A percentile compares a stretch with the other conserved stretches of the same genome.
phyloP scores from a whole-genome alignment of 2,329 filamentous ascomycete species.

The Decorospora gaudefroyi region DNA sequence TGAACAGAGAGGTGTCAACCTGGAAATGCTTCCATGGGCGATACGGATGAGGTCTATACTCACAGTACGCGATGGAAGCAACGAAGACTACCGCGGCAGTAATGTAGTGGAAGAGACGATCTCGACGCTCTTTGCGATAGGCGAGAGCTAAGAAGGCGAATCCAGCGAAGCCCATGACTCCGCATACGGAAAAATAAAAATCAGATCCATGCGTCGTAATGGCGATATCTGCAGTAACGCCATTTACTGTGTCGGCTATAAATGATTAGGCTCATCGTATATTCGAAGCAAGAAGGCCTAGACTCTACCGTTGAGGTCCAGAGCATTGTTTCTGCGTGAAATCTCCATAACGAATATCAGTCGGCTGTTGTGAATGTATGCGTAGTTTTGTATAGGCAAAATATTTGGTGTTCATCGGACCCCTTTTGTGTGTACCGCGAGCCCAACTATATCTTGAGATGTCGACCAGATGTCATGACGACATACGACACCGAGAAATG shows the following conservation, averaged over 20 bases:
- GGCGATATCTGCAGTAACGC: constrained; percentile 56
- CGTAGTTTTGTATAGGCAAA: neutral
- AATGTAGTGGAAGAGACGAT: constrained; percentile 68
- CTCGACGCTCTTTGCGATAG: constrained; percentile 58
- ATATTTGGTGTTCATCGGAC: neutral
- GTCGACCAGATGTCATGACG: neutral
- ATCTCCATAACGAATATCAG: constrained; percentile 9
- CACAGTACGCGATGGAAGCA: constrained; percentile 64
- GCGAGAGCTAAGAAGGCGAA: constrained; percentile 59
- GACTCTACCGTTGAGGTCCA: constrained; percentile 28
- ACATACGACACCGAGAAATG: too few relatives aligned
- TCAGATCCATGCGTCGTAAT: constrained; percentile 65
- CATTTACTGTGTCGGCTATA: constrained; percentile 53
- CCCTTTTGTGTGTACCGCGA: too few relatives aligned
- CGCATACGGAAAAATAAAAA: constrained; percentile 66
- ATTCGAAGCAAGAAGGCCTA: neutral
- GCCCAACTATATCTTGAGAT: neutral
- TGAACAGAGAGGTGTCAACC: neutral
- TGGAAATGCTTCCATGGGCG: neutral
- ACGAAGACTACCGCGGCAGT: constrained; percentile 63
- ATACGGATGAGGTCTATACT: neutral
- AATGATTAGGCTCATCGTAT: neutral
- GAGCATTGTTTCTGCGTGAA: constrained; percentile 26
- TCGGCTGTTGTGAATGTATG: neutral
- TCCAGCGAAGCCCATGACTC: constrained; percentile 61